Base-by-base conservation (phyloP, 768 basidiomycete species). In the Pleurotus giganteus region DNA sequence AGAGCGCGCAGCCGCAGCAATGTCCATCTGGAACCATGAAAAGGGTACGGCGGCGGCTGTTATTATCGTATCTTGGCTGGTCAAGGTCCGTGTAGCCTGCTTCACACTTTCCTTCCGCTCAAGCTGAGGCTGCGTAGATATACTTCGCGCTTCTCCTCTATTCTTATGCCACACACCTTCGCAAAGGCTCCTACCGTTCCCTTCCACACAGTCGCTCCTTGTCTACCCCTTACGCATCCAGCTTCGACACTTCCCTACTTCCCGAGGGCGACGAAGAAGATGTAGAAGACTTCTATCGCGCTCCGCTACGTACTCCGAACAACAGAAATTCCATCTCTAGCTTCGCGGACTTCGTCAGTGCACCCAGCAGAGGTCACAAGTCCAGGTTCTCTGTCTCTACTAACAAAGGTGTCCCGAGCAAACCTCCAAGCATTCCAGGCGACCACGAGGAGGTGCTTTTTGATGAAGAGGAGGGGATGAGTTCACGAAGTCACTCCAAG, bases 131-230 rank as follows among this genome's bases (percentile, higher is more conserved):
- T 13, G 17, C 39, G n/a, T 55, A 98, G 96, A 77, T 96, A 54
- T 99, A 97, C 75, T 94, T 99, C 69, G 88, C 89, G 41, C 72
- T 89, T 37, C 71, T 94, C 54, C 74, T 98, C 27, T 99, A 98
- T 71, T 98, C 96, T 12, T 98, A 91, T 68, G 94, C 94, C 2
- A 76, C 83, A 2, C 97, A 98, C 69, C 86, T 98, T 51, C 90
- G 94, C 42, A 88, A 88, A 63, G 91, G 94, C 43, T 89, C 91
- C 21, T 98, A 95, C 66, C 89, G 90, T 59, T 75, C 86, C 12
- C 84, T 99, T 41, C 86, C 90, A 11, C 73, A 77, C 49, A 74
- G 76, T 15, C 81, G 81, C 47, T 69, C 77, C 54, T 69, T 70
- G 55, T 65, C 71, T 28, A 50, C 53, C 27, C 53, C 65, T 52